Percentiles rank a stretch among this genome's conserved stretches.
Evolutionary conservation across 495 filamentous ascomycete genomes (phyloP).

Genomic region (Hypoxylon subgilvum): DNA sequence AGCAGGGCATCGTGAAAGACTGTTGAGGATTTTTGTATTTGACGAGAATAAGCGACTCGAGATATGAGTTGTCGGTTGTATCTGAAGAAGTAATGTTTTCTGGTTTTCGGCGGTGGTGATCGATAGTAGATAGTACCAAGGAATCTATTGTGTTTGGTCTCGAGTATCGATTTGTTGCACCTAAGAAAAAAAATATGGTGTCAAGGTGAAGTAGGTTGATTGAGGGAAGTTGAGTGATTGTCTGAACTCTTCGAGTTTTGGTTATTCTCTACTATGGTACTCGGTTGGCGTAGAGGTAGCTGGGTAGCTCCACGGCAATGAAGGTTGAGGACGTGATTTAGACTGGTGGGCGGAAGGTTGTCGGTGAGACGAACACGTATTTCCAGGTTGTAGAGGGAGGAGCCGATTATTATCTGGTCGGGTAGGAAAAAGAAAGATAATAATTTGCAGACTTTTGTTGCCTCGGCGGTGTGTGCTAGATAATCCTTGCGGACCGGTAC

Average conservation of each 20-base stretch:
- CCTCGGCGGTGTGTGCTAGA: conserved; percentile 29
- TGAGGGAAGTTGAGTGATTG: no score
- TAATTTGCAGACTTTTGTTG: conserved; percentile 17
- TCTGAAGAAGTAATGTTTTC: conserved; percentile 1
- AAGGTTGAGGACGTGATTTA: background rate
- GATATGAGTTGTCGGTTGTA: conserved; percentile 2
- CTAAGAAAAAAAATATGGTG: no score
- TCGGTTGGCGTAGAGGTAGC: conserved; percentile 9
- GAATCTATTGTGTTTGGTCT: conserved; percentile 1
- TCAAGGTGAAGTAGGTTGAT: no score
- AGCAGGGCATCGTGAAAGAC: conserved; percentile 79
- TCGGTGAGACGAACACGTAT: background rate
- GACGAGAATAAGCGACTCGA: background rate
- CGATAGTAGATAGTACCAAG: conserved; percentile 11
- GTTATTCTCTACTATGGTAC: no score
- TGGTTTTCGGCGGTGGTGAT: no score
- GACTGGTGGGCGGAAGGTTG: background rate
- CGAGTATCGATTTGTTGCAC: no score
- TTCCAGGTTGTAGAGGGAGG: background rate
- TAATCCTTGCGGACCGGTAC: background rate
- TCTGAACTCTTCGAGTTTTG: no score
- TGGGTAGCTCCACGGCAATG: conserved; percentile 6
- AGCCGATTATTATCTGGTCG: background rate
- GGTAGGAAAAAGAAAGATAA: conserved; percentile 18
- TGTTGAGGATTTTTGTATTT: conserved; percentile 7